Base-by-base conservation (phyloP, 2,329 filamentous ascomycete species). In the Aspergillus novoparasiticus region DNA sequence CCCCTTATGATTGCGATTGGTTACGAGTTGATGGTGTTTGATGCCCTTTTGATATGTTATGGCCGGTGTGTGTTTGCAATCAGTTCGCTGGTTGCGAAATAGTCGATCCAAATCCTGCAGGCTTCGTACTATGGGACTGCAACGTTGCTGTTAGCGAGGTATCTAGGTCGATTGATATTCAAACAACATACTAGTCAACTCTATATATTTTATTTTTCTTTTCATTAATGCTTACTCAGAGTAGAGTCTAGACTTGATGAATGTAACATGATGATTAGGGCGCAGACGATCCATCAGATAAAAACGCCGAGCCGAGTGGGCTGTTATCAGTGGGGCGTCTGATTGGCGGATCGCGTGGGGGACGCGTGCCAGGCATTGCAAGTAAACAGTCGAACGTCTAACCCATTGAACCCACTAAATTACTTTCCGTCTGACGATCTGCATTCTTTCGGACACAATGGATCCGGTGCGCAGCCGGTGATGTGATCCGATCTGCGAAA, bases 21-120 rank as follows among this genome's bases (percentile, higher is more conserved):
- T 70, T 66, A 78, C 62, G 74, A 77, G 69, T 73, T 74, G 68
- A 76, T 69, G 73, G 68, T 41, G 21, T 54, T 21, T 28, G n/a
- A 34, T 54, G 2, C 32, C 11, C 5, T 53, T 53, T n/a, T 11
- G 21, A 32, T 12, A 4, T 14, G 26, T 14, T n/a, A 30, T 50
- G 46, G 19, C 26, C 8, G 30, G 46, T 30, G 46, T 30, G 26
- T 30, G 9, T 10, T 30, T 51, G 46, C 26, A 16, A 32, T n/a
- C 14, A 10, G 46, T 5, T 30, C n/a, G 46, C 46, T 50, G 26
- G 26, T 30, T 30, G 46, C 23, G 8, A 28, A 30, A 50, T 14
- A 28, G 14, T 50, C 46, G 23, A 50, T 26, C 46, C 6, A 19
- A 6, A 21, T 19, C 19, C 23, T 16, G 6, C 46, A 32, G 16